phyloP scores from a whole-genome alignment of 176 grass and related monocot species.

The Rhipidocladum racemiflorum region DNA sequence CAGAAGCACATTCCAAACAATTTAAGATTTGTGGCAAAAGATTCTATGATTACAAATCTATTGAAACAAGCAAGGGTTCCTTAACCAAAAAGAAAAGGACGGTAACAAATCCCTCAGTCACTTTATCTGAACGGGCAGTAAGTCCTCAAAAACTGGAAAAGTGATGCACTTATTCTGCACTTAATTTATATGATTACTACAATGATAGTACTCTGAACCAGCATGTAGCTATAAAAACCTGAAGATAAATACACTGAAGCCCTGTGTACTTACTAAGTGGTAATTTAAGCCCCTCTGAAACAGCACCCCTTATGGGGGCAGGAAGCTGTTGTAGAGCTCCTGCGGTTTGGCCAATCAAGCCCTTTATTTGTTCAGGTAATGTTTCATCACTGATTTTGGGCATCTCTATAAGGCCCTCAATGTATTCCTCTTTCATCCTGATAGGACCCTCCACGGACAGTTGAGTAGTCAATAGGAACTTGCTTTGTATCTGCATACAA shows the following conservation, averaged over 20 bases:
- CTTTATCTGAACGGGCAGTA: slow-evolving; percentile 14
- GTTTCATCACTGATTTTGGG: slow-evolving; percentile 68
- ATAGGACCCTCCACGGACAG: slow-evolving; percentile 82
- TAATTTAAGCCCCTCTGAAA: slow-evolving; percentile 74
- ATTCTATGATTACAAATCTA: neutral
- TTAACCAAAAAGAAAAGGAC: neutral
- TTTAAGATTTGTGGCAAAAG: slow-evolving; percentile 7
- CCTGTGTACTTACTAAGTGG: slow-evolving; percentile 69
- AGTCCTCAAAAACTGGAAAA: neutral
- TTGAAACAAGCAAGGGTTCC: neutral
- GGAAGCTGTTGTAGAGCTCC: slow-evolving; percentile 80
- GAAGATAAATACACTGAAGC: neutral
- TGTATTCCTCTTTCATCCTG: slow-evolving; percentile 91
- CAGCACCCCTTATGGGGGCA: slow-evolving; percentile 65
- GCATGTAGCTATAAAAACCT: neutral
- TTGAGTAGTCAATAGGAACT: slow-evolving; percentile 72
- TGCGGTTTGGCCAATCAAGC: slow-evolving; percentile 62
- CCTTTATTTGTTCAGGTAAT: slow-evolving; percentile 78
- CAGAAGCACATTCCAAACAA: neutral
- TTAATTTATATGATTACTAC: neutral
- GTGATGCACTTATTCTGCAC: neutral
- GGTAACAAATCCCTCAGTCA: neutral
- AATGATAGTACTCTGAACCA: neutral
- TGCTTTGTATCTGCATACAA: slow-evolving; percentile 79
- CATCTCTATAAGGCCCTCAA: slow-evolving; percentile 66